phyloP scores from a whole-genome alignment of 768 basidiomycete species.

The Collybia sordida region DNA sequence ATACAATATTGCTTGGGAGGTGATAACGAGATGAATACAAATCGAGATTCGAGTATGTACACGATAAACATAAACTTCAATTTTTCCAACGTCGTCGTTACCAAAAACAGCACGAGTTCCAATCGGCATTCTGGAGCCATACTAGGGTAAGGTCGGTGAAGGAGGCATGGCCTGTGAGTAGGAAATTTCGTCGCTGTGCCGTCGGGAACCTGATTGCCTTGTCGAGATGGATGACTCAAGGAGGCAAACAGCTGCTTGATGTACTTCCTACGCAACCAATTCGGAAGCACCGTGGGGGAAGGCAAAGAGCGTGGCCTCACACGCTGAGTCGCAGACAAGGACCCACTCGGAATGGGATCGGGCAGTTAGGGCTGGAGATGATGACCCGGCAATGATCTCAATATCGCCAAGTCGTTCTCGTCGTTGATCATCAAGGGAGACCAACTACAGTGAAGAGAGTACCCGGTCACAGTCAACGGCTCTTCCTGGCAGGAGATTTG shows the following conservation, averaged over 20 bases:
- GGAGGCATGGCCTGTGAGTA: conserved; percentile 9
- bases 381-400: conserved; percentile 1
- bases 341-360: conserved; percentile 17
- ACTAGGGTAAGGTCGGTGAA: conserved; percentile 15
- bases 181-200: conserved; percentile 6
- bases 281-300: conserved; percentile 22
- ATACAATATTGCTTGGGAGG: too few species aligned
- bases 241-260: conserved; percentile 17
- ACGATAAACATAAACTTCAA: too few species aligned
- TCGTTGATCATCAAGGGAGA: conserved; percentile 2
- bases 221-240: conserved; percentile 27
- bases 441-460: conserved; percentile 16
- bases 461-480: conserved; percentile 25
- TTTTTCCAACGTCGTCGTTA: too few species aligned
- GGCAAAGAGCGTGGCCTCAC: conserved; percentile 15
- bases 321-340: conserved; percentile 17
- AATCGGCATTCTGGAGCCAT: conserved; percentile 12
- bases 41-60: too few species aligned
- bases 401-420: not conserved
- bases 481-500: conserved; percentile 17
- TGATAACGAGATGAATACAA: too few species aligned
- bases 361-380: conserved; percentile 10
- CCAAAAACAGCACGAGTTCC: too few species aligned
- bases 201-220: conserved; percentile 8
- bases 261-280: conserved; percentile 17